phyloP scores from a whole-genome alignment of 805 yeast genomes.

The Brettanomyces naardenensis region DNA sequence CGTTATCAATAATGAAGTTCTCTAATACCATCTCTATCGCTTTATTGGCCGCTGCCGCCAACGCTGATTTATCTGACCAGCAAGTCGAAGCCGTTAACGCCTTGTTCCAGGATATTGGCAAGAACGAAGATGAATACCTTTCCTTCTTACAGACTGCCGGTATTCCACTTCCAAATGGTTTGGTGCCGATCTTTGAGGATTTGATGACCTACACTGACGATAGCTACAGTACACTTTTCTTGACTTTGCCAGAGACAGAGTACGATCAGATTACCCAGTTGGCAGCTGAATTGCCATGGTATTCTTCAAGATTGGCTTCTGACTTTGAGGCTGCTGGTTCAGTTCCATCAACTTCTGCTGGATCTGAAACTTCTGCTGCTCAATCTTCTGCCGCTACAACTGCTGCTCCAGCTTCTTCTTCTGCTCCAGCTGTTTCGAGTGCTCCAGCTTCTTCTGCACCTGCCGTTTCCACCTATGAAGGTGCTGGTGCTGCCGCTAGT shows the following conservation, averaged over 20 bases:
- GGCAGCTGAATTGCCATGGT: conserved; percentile 28
- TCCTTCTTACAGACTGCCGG: background rate
- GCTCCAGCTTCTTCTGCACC: conserved; percentile 1
- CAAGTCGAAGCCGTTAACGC: background rate
- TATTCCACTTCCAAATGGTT: background rate
- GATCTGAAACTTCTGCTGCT: background rate
- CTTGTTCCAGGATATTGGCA: background rate
- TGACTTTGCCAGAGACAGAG: conserved; percentile 7
- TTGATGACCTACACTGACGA: conserved; percentile 34
- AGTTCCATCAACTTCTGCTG: background rate
- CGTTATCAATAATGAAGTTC: background rate
- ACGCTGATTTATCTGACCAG: background rate
- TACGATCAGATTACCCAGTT: conserved; percentile 16
- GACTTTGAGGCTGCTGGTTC: conserved; percentile 8
- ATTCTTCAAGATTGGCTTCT: conserved; percentile 21
- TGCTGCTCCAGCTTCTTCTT: background rate
- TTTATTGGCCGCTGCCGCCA: background rate
- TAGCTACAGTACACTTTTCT: conserved; percentile 33
- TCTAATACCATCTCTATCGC: background rate
- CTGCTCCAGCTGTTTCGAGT: conserved; percentile 1
- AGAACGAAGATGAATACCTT: background rate
- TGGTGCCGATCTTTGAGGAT: conserved; percentile 3
- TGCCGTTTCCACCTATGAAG: background rate
- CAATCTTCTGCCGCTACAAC: background rate
- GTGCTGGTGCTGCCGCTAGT: conserved; percentile 1